Conservation (phyloP, 225 moss, liverwort and hornwort species). For the Rhytidiadelphus loreus region DNA sequence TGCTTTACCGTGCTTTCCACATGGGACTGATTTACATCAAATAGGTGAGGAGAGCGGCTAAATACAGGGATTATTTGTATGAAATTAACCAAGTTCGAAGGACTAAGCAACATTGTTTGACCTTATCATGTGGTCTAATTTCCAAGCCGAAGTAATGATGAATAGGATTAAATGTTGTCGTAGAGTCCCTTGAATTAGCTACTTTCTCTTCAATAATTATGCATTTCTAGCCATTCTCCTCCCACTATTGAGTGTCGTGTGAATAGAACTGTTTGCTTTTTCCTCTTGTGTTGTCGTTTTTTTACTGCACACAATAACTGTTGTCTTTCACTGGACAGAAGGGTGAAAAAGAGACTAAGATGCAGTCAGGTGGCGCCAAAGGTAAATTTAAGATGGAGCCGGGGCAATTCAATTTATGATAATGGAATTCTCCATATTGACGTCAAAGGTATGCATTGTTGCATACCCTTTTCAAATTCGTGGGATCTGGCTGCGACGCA, state of each 20-base stretch:
- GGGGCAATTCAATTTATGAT: not conserved
- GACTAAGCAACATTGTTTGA: not conserved
- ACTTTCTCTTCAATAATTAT: not conserved
- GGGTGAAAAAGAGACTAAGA: not conserved
- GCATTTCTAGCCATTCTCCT: not conserved
- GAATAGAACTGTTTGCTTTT: not conserved
- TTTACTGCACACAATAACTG: not conserved
- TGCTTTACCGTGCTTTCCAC: not conserved
- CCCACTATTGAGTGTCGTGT: not conserved
- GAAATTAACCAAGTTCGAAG: not conserved
- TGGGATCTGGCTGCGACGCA: not conserved
- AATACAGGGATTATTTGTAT: not conserved
- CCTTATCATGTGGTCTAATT: not conserved
- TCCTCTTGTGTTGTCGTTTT: not conserved
- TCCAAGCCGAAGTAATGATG: not conserved
- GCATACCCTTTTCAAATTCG: not conserved
- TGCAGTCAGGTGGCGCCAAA: not conserved
- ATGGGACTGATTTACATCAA: not conserved
- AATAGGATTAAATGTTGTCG: not conserved
- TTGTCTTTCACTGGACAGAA: slow-evolving; percentile 1
- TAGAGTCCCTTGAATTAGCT: not conserved
- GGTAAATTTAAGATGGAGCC: not conserved
- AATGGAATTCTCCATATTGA: not conserved
- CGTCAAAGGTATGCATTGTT: not conserved
- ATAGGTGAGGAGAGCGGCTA: not conserved